Evolutionary conservation across 225 moss, liverwort and hornwort species (phyloP).

Genomic region (Ulota crispa): DNA sequence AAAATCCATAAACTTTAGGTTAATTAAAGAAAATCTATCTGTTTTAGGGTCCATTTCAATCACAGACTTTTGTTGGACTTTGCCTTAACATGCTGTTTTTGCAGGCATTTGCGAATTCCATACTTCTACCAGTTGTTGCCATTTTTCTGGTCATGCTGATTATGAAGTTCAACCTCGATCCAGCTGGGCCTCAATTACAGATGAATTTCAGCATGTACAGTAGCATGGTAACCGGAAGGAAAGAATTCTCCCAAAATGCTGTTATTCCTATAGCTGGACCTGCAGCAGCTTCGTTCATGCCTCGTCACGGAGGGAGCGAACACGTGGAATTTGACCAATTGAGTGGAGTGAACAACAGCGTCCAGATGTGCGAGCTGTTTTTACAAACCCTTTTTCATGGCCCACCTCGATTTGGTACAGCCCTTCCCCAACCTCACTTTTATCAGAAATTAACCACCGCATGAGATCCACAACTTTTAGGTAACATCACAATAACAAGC

Average conservation of each 20-base stretch:
- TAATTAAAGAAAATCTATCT: neutral
- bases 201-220: conserved; percentile 74
- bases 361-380: conserved; percentile 77
- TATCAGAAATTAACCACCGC: no score
- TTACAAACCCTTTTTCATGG: conserved; percentile 42
- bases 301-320: conserved; percentile 36
- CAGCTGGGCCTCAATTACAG: conserved; percentile 68
- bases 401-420: conserved; percentile 74
- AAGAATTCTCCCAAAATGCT: conserved; percentile 18
- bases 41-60: neutral
- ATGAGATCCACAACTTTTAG: neutral
- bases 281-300: conserved; percentile 21
- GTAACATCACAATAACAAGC: neutral
- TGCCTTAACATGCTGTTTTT: neutral
- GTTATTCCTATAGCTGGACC: conserved; percentile 69
- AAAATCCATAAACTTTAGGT: no score
- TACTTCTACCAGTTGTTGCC: conserved; percentile 78
- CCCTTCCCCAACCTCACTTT: neutral
- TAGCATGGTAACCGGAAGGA: conserved; percentile 33
- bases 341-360: conserved; percentile 56
- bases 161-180: conserved; percentile 83
- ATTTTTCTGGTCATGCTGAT: conserved; percentile 85
- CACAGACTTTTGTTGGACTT: neutral
- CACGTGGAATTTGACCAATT: conserved; percentile 51
- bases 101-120: conserved; percentile 84